A percentile compares a stretch with the other conserved stretches of the same genome.
phyloP scores from a whole-genome alignment of 176 grass and related monocot genomes.

The Oryza glumipatula region DNA sequence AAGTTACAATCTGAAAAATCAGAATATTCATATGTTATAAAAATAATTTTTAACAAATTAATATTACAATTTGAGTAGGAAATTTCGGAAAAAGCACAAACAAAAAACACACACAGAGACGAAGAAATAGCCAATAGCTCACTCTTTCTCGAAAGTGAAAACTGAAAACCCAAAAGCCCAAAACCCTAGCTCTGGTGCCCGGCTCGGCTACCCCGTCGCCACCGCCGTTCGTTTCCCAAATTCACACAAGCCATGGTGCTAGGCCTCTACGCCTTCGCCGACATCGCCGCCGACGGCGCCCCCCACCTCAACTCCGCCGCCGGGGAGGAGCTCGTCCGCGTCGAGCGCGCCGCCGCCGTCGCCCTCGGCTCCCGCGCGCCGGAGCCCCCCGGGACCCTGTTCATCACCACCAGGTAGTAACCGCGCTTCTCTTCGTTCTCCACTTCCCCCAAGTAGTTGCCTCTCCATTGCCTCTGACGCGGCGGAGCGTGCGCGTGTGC shows the following conservation, averaged over 20 bases:
- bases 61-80: too few relatives aligned
- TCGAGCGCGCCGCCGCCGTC: slow-evolving; percentile 48
- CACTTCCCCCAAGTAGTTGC: neutral
- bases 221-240: neutral
- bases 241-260: slow-evolving; percentile 48
- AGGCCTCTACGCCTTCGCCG: slow-evolving; percentile 59
- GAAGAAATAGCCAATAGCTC: too few relatives aligned
- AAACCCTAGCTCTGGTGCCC: neutral
- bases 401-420: slow-evolving; percentile 65
- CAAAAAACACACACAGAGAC: too few relatives aligned
- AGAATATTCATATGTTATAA: too few relatives aligned
- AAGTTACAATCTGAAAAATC: too few relatives aligned
- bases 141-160: neutral
- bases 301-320: slow-evolving; percentile 47
- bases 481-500: neutral
- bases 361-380: slow-evolving; percentile 47
- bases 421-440: too few relatives aligned
- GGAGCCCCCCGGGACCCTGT: slow-evolving; percentile 62
- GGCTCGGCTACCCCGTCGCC: neutral
- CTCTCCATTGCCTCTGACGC: neutral
- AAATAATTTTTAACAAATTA: too few relatives aligned
- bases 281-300: slow-evolving; percentile 38
- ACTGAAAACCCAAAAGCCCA: neutral
- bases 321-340: slow-evolving; percentile 67
- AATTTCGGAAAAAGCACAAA: neutral